These are phyloP conservation scores for Diplogelasinospora grovesii DNA, from an alignment of 495 filamentous ascomycete species.

Conservation along the genomic window DNA sequence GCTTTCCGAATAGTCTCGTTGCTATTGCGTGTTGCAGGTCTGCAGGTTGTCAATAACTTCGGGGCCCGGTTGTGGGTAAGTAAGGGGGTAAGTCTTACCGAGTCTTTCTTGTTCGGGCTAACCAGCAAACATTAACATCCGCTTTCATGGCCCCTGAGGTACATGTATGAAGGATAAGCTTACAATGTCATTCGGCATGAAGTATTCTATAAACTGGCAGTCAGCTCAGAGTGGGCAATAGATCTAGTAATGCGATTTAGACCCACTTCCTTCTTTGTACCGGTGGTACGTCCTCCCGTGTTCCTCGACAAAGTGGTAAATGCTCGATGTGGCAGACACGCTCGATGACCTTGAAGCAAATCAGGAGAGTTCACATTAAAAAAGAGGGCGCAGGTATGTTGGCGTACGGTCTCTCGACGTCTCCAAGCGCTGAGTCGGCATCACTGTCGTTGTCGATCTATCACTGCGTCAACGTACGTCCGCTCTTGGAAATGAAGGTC, in stretches of 20 bases:
- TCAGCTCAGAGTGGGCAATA: neutral
- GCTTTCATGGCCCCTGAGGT: too few species aligned
- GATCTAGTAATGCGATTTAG: neutral
- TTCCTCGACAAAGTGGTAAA: constrained; percentile 20
- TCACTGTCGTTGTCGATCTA: neutral
- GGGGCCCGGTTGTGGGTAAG: neutral
- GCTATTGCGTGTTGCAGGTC: neutral
- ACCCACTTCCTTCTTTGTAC: constrained; percentile 26
- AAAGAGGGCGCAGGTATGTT: too few species aligned
- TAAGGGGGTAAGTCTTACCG: too few species aligned
- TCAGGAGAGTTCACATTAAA: too few species aligned
- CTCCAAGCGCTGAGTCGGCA: neutral
- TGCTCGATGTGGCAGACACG: constrained; percentile 15
- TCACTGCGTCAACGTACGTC: too few species aligned
- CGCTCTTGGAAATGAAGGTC: too few species aligned
- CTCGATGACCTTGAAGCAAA: constrained; percentile 8
- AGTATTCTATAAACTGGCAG: too few species aligned
- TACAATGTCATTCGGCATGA: neutral
- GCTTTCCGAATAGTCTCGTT: neutral
- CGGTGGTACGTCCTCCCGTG: constrained; percentile 25
- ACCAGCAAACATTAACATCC: too few species aligned
- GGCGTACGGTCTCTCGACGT: neutral
- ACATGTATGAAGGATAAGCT: neutral
- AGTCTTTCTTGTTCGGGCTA: too few species aligned
- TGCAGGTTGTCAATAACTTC: too few species aligned